Conservation (phyloP, 2,329 filamentous ascomycete genomes). For the Neofusicoccum laricinum region DNA sequence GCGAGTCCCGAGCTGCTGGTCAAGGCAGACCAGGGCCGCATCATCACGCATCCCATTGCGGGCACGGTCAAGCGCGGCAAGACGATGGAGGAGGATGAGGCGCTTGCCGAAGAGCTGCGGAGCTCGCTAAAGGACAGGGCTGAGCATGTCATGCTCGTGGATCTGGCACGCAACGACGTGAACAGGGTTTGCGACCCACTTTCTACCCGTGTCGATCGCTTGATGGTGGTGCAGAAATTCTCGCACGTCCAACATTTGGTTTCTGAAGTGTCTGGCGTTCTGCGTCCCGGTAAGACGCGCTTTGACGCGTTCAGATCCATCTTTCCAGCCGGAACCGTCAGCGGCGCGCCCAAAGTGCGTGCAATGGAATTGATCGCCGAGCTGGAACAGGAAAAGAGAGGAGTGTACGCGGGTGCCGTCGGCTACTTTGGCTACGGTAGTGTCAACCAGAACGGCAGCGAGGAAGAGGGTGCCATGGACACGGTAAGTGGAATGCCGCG, state of each 20-base stretch:
- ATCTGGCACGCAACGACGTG: conserved; percentile 92
- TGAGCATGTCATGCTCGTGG: conserved; percentile 82
- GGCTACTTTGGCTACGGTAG: conserved; percentile 92
- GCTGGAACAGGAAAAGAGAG: conserved; percentile 88
- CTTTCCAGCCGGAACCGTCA: conserved; percentile 94
- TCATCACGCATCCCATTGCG: conserved; percentile 96
- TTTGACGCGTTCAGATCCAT: conserved; percentile 97
- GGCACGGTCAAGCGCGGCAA: conserved; percentile 88
- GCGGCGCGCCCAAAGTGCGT: conserved; percentile 89
- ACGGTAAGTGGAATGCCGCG: conserved; percentile 46
- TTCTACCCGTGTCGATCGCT: conserved; percentile 83
- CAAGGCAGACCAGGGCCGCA: conserved; percentile 79
- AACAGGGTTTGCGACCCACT: conserved; percentile 92
- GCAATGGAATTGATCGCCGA: conserved; percentile 98
- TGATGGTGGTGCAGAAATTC: conserved; percentile 71
- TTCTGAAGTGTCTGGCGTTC: conserved; percentile 89
- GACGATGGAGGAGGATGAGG: conserved; percentile 76
- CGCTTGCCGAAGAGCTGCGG: conserved; percentile 72
- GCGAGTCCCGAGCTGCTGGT: conserved; percentile 93
- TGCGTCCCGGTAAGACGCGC: conserved; percentile 77
- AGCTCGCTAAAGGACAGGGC: conserved; percentile 77
- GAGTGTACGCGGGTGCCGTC: conserved; percentile 92
- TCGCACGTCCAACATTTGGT: conserved; percentile 97
- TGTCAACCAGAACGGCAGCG: conserved; percentile 61
- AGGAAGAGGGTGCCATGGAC: conserved; percentile 84